Evolutionary conservation across 495 filamentous ascomycete genomes (phyloP).

Genomic region (Amphirosellinia nigrospora): DNA sequence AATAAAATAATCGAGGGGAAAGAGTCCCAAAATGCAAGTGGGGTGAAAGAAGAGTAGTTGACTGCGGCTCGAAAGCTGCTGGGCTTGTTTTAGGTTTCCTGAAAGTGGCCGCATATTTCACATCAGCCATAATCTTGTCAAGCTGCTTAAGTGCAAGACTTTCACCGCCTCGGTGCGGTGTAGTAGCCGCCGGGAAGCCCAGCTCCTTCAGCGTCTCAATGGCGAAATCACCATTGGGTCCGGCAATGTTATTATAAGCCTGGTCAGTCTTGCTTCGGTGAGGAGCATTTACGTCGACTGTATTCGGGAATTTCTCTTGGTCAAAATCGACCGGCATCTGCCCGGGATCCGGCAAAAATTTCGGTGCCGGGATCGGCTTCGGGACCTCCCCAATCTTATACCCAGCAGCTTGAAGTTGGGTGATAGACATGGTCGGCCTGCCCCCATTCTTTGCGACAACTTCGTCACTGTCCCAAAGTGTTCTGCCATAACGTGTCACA

Average conservation of each 20-base stretch:
- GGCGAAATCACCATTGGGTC: slow-evolving; percentile 65
- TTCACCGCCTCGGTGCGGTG: slow-evolving; percentile 69
- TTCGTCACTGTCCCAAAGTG: slow-evolving; percentile 70
- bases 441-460: slow-evolving; percentile 65
- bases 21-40: slow-evolving; percentile 75
- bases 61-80: slow-evolving; percentile 69
- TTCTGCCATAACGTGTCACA: slow-evolving; percentile 63
- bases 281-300: slow-evolving; percentile 61
- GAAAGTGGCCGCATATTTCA: slow-evolving; percentile 69
- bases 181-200: slow-evolving; percentile 62
- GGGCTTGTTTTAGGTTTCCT: slow-evolving; percentile 74
- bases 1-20: slow-evolving; percentile 69
- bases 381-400: slow-evolving; percentile 58
- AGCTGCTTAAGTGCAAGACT: slow-evolving; percentile 60
- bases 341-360: slow-evolving; percentile 64
- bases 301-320: slow-evolving; percentile 49
- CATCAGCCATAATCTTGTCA: slow-evolving; percentile 57
- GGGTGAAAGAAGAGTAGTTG: slow-evolving; percentile 71
- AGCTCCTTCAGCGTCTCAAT: slow-evolving; percentile 68
- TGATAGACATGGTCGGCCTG: slow-evolving; percentile 73
- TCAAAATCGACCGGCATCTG: slow-evolving; percentile 61
- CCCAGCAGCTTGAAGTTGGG: slow-evolving; percentile 60
- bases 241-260: slow-evolving; percentile 63
- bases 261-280: slow-evolving; percentile 54
- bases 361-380: slow-evolving; percentile 60